phyloP scores from a whole-genome alignment of 2,329 filamentous ascomycete genomes.

The Phaeomoniella chlamydospora region DNA sequence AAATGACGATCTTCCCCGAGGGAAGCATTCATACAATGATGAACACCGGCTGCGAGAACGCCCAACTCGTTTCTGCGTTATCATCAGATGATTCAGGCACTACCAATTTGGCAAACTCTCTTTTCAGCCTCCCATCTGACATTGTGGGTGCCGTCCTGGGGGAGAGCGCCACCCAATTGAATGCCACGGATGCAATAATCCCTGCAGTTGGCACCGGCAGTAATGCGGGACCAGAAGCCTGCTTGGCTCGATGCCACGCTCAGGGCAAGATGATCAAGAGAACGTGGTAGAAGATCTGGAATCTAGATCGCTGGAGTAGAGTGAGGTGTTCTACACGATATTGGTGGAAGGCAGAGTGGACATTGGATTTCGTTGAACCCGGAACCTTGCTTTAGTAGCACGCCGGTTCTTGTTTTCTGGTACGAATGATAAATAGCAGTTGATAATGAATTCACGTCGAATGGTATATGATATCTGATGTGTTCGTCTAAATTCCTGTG shows the following conservation, averaged over 20 bases:
- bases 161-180: conserved; percentile 14
- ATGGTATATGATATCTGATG: too few species aligned
- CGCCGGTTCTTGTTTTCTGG: too few species aligned
- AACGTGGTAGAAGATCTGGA: neutral
- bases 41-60: conserved; percentile 30
- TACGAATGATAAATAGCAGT: too few species aligned
- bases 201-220: conserved; percentile 26
- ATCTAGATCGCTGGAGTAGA: too few species aligned
- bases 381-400: too few species aligned
- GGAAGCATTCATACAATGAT: conserved; percentile 31
- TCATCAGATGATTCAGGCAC: conserved; percentile 29
- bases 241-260: conserved; percentile 7
- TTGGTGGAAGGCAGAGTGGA: too few species aligned
- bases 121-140: conserved; percentile 22
- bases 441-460: too few species aligned
- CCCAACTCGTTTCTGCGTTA: conserved; percentile 29
- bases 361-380: too few species aligned
- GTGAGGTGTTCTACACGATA: too few species aligned
- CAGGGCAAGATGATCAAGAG: neutral
- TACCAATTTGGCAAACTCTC: conserved; percentile 23
- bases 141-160: conserved; percentile 28
- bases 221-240: conserved; percentile 24
- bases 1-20: conserved; percentile 31
- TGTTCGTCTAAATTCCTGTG: too few species aligned
- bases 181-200: conserved; percentile 14